Base-by-base conservation (phyloP, 495 filamentous ascomycete genomes). In the Astrocystis sublimbata region DNA sequence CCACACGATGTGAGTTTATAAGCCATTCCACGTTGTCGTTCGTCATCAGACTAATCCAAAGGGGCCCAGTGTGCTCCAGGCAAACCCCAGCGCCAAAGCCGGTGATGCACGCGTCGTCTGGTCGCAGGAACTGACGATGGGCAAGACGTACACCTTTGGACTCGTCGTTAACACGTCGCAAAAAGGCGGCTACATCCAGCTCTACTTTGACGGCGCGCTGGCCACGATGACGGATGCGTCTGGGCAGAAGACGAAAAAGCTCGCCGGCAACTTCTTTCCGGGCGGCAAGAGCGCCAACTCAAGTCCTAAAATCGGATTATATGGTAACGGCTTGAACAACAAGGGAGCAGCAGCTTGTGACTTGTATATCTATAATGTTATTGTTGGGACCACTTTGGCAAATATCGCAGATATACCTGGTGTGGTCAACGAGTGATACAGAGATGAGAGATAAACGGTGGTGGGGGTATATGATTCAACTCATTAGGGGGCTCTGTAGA, bases 161-260 rank as follows among this genome's bases (percentile, higher is more conserved):
- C 31, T 59, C 15, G 56, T 59, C 24, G 35, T 59, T 42, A 59
- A 59, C 40, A 59, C 56, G 13, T 59, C 56, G 42, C 56, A 59
- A 42, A 59, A 30, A 28, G 49, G 42, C 36, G 56, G 56, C 28
- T 59, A 47, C 28, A 49, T 59, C 36, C 56, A 59, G 9, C 42
- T 59, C 6, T 59, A 59, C 56, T 59, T 59, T 42, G 10, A 59
- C 17, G 56, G 56, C 19, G 15, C 56, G 15, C 56, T 59, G 2
- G 56, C 40, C 10, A 59, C 56, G 30, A 35, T 59, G 41, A 49
- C 40, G 12, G 56, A 59, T 45, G 38, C 56, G 21, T 47, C 56
- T 6, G 42, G 42, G 19, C 17, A 26, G 21, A 46, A 59, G 31
- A 59, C 56, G 28, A 12, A 47, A 45, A 45, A 47, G 56, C 35